A percentile compares a stretch with the other conserved stretches of the same genome.
Conservation (phyloP, 2,329 filamentous ascomycete genomes). For the Stenocarpella maydis region DNA sequence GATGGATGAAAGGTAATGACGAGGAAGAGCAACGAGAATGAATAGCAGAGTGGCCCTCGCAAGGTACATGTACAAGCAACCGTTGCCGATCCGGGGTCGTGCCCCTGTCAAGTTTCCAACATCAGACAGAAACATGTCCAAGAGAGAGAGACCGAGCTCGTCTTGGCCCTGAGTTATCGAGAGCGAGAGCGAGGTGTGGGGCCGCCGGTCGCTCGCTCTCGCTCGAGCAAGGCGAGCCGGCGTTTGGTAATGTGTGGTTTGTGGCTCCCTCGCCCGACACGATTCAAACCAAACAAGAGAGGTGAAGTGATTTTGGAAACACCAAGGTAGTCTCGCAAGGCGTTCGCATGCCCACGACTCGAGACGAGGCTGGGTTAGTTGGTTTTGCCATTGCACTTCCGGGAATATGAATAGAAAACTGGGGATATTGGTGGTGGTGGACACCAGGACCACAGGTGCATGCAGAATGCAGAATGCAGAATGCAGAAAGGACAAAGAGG, state of each 20-base stretch:
- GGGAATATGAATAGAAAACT: slow-evolving; percentile 3
- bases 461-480: neutral
- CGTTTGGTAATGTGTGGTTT: slow-evolving; percentile 16
- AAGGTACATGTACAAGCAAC: slow-evolving; percentile 8
- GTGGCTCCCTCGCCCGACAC: neutral
- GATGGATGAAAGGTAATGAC: neutral
- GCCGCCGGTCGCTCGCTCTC: neutral
- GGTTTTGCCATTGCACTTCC: no score
- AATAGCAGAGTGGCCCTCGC: neutral
- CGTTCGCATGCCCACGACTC: neutral
- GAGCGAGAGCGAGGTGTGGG: slow-evolving; percentile 26
- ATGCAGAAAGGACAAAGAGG: neutral
- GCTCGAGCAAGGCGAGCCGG: neutral
- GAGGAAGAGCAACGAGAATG: neutral
- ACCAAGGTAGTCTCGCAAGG: neutral
- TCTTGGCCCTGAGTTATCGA: slow-evolving; percentile 10
- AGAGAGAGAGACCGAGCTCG: slow-evolving; percentile 17
- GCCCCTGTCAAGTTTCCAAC: slow-evolving; percentile 15
- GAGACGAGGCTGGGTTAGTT: neutral
- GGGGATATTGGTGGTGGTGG: neutral
- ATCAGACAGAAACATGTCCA: slow-evolving; percentile 19
- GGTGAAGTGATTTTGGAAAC: neutral
- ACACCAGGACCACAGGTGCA: neutral
- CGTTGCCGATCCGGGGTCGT: slow-evolving; percentile 5
- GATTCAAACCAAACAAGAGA: slow-evolving; percentile 3